These are phyloP conservation scores for Ramalina peruviana DNA, from an alignment of 495 filamentous ascomycete genomes.

Conservation along the genomic window DNA sequence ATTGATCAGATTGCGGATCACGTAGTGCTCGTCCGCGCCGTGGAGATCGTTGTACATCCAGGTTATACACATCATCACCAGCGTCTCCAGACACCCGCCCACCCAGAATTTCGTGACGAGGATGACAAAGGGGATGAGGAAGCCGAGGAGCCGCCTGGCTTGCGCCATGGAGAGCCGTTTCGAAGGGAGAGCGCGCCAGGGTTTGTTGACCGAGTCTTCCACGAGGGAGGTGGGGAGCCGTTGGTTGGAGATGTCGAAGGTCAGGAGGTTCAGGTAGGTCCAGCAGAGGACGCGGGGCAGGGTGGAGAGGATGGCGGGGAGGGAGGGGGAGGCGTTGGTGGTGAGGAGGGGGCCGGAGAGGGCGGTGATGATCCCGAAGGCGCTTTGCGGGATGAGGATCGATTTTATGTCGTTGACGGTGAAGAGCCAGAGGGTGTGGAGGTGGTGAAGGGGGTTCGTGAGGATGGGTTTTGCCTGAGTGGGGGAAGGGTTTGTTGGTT, in stretches of 20 bases:
- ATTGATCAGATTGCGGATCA: conserved; percentile 32
- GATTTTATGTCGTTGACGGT: conserved; percentile 28
- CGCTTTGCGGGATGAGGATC: conserved; percentile 23
- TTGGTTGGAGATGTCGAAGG: conserved; percentile 37
- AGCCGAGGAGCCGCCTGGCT: conserved; percentile 24
- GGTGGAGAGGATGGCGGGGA: conserved; percentile 4
- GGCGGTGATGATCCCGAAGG: conserved; percentile 20
- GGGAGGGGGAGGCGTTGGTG: background rate
- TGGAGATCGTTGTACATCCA: conserved; percentile 43
- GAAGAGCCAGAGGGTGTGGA: conserved; percentile 26
- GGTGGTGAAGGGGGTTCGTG: background rate
- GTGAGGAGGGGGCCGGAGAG: conserved; percentile 18
- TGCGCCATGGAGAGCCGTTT: conserved; percentile 25
- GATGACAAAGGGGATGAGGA: conserved; percentile 23
- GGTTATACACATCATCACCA: conserved; percentile 25
- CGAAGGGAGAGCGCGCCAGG: conserved; percentile 39
- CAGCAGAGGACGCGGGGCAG: conserved; percentile 10
- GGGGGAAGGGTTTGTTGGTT: no score
- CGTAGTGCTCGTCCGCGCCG: conserved; percentile 28
- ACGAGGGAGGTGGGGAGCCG: conserved; percentile 28
- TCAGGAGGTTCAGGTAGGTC: conserved; percentile 24
- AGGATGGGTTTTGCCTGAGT: background rate
- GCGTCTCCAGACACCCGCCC: conserved; percentile 22
- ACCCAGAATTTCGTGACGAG: conserved; percentile 17
- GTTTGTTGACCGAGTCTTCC: conserved; percentile 45